phyloP scores from a whole-genome alignment of 352 stramenopile species.

The Pythium rhizo-oryzae region DNA sequence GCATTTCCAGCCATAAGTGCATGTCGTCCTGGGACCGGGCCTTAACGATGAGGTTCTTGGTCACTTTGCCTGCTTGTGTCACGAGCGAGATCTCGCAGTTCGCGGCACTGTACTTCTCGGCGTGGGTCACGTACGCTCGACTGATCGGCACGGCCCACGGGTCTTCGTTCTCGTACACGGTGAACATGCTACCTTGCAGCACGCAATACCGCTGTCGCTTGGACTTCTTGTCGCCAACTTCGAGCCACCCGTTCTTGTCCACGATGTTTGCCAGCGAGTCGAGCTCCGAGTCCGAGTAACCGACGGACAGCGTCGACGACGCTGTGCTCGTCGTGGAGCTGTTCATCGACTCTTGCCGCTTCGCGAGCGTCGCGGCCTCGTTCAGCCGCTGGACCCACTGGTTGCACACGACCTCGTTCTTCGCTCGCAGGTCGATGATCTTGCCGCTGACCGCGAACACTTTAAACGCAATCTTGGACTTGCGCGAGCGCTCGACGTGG shows the following conservation, averaged over 20 bases:
- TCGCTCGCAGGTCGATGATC: conserved; percentile 80
- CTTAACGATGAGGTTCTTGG: conserved; percentile 71
- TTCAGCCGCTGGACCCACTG: conserved; percentile 80
- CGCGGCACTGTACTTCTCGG: conserved; percentile 61
- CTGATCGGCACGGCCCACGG: conserved; percentile 78
- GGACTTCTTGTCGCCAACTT: conserved; percentile 77
- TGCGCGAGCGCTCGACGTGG: conserved; percentile 73
- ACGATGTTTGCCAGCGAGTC: conserved; percentile 73
- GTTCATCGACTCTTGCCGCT: conserved; percentile 79
- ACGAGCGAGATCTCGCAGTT: conserved; percentile 68
- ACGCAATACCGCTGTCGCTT: conserved; percentile 77
- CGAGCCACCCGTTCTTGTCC: conserved; percentile 80
- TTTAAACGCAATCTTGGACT: conserved; percentile 85
- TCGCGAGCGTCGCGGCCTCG: conserved; percentile 64
- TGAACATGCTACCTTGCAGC: conserved; percentile 82
- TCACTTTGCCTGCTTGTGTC: conserved; percentile 68
- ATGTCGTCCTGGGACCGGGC: conserved; percentile 73
- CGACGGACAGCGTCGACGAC: conserved; percentile 61
- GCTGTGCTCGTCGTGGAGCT: conserved; percentile 72
- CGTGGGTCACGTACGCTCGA: conserved; percentile 71
- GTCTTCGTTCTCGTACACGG: conserved; percentile 82
- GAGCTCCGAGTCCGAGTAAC: conserved; percentile 74
- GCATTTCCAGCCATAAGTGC: conserved; percentile 73
- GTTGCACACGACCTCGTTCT: conserved; percentile 73
- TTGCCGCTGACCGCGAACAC: conserved; percentile 83